These are phyloP conservation scores for Saccharomycopsis oosterbeekiorum DNA, from an alignment of 805 yeast species.

Conservation along the genomic window DNA sequence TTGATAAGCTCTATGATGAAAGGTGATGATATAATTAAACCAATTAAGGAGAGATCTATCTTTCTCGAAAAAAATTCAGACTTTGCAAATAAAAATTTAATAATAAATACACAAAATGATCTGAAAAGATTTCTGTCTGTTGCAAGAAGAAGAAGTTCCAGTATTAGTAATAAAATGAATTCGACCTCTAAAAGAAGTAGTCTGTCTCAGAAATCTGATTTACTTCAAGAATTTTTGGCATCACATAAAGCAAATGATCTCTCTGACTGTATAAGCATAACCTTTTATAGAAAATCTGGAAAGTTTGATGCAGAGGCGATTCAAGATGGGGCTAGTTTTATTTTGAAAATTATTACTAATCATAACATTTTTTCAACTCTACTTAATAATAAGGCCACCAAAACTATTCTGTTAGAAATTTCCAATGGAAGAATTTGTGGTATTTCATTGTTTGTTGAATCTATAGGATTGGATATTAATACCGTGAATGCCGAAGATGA, in stretches of 20 bases:
- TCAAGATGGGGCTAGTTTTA: background rate
- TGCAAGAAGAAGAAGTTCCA: background rate
- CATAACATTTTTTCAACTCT: background rate
- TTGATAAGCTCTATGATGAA: slow-evolving; percentile 1
- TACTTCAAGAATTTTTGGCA: slow-evolving; percentile 4
- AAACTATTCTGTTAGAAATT: slow-evolving; percentile 7
- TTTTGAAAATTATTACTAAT: background rate
- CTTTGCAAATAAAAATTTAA: background rate
- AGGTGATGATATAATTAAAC: background rate
- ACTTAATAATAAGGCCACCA: background rate
- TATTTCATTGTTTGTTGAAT: slow-evolving; percentile 7
- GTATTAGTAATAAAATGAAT: background rate
- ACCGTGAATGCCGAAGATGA: slow-evolving; percentile 1
- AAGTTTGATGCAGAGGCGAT: background rate
- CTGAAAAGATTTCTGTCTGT: background rate
- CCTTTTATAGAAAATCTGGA: background rate
- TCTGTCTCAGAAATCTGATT: background rate
- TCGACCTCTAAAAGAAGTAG: background rate
- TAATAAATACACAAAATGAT: background rate
- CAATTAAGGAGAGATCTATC: background rate
- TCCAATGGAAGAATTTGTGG: slow-evolving; percentile 8
- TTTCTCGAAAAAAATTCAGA: background rate
- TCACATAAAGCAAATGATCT: slow-evolving; percentile 1
- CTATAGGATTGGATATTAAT: slow-evolving; percentile 3
- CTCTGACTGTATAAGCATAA: background rate